Evolutionary conservation across 2,329 filamentous ascomycete genomes (phyloP), one percentile per base, ranked within the genome.

Genomic region (Alternaria ventricosa): DNA sequence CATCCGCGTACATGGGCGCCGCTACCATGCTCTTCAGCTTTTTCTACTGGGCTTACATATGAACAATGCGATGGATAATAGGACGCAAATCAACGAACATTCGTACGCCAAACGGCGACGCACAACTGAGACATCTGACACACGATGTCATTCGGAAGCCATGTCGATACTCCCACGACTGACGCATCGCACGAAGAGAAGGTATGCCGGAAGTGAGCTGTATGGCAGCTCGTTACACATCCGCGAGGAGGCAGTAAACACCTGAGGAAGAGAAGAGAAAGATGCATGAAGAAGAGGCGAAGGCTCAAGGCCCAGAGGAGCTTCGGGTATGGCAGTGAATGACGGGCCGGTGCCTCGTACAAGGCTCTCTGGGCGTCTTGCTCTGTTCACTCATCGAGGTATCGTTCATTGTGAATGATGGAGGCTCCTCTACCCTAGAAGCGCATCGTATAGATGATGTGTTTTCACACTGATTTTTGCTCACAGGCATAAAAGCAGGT

Each of bases 1-100:
- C 62, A 47, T 63, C 60, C 4, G 10, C 49, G 6, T 60, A 54
- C 36, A n/a, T 70, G 15, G 43, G 60, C 15, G 51, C 57, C 46
- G 30, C 45, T 22, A 58, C 55, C 2, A 36, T 65, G 4, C 13
- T 57, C 3, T 12, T 73, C 12, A 57, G 57, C 18, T 5, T 69
- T 13, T 30, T 68, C 5, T 67, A 71, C 47, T 68, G 64, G 68
- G 27, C 65, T 3, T 55, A 50, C 22, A 57, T 63, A 28, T 71
- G 69, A 71, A 51, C 6, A 12, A 11, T 12, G 22, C 4, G 20
- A n/a, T 22, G 15, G 4, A 25, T 7, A 25, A 20, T 6, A 25
- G 25, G 22, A 53, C 49, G 4, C 13, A 23, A 25, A 33, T 22
- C n/a, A 18, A 20, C 27, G 45, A 12, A 47, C 28, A n/a, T 43